Evolutionary conservation across 768 basidiomycete genomes (phyloP).

Genomic region (Podaxis sp.): DNA sequence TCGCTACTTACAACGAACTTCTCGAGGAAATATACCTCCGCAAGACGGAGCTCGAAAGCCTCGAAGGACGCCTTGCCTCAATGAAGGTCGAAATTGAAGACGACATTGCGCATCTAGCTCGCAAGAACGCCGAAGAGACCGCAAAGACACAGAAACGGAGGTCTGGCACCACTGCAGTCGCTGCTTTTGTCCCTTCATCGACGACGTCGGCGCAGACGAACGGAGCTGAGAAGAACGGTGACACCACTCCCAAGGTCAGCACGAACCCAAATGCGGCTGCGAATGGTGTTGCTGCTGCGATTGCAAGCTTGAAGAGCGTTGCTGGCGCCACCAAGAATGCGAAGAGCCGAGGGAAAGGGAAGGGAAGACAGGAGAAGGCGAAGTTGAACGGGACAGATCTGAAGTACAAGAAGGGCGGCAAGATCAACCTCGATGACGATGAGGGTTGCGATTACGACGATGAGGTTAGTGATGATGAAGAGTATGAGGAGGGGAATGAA

Average conservation of each 20-base stretch:
- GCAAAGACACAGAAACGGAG: not conserved
- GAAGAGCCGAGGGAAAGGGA: conserved; percentile 11
- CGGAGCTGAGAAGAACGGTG: not conserved
- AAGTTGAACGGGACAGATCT: conserved; percentile 1
- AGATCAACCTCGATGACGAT: not conserved
- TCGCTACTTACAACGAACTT: conserved; percentile 33
- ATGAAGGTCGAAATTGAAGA: conserved; percentile 33
- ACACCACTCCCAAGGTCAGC: conserved; percentile 1
- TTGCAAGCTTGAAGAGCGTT: conserved; percentile 6
- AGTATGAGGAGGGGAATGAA: not conserved
- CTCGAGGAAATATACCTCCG: conserved; percentile 35
- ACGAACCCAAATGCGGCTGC: conserved; percentile 5
- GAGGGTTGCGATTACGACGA: not conserved
- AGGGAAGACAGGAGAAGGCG: conserved; percentile 11
- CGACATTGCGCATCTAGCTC: conserved; percentile 21
- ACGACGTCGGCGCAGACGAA: not conserved
- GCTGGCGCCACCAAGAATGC: conserved; percentile 1
- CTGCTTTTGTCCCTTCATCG: conserved; percentile 1
- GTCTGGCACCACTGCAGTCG: conserved; percentile 3
- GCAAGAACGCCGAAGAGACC: not conserved
- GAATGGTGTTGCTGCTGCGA: not conserved
- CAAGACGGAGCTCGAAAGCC: conserved; percentile 31
- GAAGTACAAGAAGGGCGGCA: not conserved
- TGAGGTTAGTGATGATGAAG: not conserved
- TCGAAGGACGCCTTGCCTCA: conserved; percentile 29